Base-by-base conservation (phyloP, 2,329 filamentous ascomycete genomes). In the Alternaria viburni region DNA sequence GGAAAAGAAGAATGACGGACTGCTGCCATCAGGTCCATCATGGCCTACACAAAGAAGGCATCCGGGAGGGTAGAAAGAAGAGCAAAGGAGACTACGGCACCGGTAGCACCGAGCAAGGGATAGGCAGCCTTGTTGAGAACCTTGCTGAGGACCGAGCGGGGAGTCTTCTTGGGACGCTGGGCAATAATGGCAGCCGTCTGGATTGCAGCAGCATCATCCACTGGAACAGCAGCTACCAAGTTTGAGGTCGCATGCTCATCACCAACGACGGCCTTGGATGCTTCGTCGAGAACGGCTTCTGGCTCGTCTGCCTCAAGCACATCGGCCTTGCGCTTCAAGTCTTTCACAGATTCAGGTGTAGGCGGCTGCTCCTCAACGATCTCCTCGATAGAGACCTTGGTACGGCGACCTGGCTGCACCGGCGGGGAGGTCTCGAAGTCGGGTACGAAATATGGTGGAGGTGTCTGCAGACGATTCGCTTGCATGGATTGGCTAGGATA, bases 291-390 rank as follows among this genome's bases (percentile, higher is more conserved):
- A 15, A 17, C 12, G 4, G 49, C 23, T n/a, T 15, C 2, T 10
- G 26, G 52, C 11, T 71, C 65, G 6, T 67, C 64, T 17, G 65
- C 62, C 1, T 72, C 72, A 6, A 75, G 43, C 2, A 68, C 71
- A 21, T 77, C 74, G 3, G 76, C 76, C 41, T 77, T 79, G 15
- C 77, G 77, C 67, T 79, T 79, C 56, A 70, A 56, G 47, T 62
- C 65, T 4, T 68, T 73, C 3, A 74, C 55, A 21, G 76, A 77
- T 9, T 67, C 70, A 3, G 77, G 74, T 1, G 76, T 77, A 6
- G 68, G 73, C 15, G 77, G 75, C 32, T 77, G 72, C 30, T 74
- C 67, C 21, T 78, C 77, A 6, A 77, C 73, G 44, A 77, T 77
- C 52, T 78, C 75, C 1, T 70, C 65, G 44, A 78, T 78, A 4